Base-by-base conservation (phyloP, 2,329 filamentous ascomycete genomes). In the Fusarium sp. region DNA sequence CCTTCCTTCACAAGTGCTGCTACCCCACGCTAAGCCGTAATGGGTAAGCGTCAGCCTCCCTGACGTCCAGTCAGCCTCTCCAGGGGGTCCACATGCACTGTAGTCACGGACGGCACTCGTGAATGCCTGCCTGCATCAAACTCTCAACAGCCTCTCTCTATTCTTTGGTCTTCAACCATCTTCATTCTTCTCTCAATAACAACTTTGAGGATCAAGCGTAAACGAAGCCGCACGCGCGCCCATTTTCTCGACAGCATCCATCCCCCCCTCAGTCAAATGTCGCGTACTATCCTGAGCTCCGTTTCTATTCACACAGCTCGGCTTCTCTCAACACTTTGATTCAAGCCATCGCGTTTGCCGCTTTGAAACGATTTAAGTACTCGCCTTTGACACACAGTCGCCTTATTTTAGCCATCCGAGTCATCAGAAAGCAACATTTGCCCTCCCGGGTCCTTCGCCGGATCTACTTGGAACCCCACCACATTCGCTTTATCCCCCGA, bases 191-290 rank as follows among this genome's bases (percentile, higher is more conserved):
- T 71, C 57, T 50, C 27, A 22, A 50, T 29, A 36, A n/a, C 16
- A 65, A 16, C 25, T 6, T 14, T 36, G 45, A 36, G n/a, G 16
- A 22, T 25, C 38, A 31, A n/a, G n/a, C 47, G 36, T 35, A 58
- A 59, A 25, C 62, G 63, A 62, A 52, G 36, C 35, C 25, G 47
- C 72, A 57, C 52, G 36, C 29, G 20, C 62, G 45, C 27, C 40
- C 40, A 36, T 58, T n/a, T 62, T 33, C 36, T 27, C 20, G 35
- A 27, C 45, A 22, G 25, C 59, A 42, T 50, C 42, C 60, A 35
- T 56, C 56, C 47, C 36, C 36, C 56, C 57, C 38, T 33, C 25
- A 65, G 71, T 74, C 77, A 79, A 78, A 79, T 79, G 77, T 78
- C 76, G 76, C 74, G 77, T 66, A 71, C 68, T 59, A 74, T 54